A percentile compares a stretch with the other conserved stretches of the same genome.
phyloP scores from a whole-genome alignment of 2,329 filamentous ascomycete species.

The Westerdykella sp. region DNA sequence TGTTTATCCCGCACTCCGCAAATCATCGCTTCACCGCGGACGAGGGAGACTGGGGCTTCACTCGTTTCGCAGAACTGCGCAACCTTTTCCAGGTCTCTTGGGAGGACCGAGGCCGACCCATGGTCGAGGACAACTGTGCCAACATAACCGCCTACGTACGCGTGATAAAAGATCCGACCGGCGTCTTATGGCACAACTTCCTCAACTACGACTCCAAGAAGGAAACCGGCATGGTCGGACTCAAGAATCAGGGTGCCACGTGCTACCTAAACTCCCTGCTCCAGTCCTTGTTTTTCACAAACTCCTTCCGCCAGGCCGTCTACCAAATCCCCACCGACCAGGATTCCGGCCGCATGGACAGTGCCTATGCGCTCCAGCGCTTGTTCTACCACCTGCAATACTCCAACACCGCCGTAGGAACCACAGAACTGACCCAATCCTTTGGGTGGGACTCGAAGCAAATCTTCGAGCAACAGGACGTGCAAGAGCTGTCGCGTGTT shows the following conservation, averaged over 20 bases:
- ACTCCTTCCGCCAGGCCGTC: slow-evolving; percentile 92
- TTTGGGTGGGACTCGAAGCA: slow-evolving; percentile 98
- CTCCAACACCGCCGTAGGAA: slow-evolving; percentile 74
- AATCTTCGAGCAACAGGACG: slow-evolving; percentile 98
- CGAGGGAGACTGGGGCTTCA: slow-evolving; percentile 98
- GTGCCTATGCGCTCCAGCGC: slow-evolving; percentile 86
- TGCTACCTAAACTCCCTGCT: slow-evolving; percentile 49
- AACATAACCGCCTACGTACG: slow-evolving; percentile 80
- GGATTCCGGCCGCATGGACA: slow-evolving; percentile 75
- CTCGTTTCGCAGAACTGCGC: slow-evolving; percentile 84
- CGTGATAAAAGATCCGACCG: slow-evolving; percentile 79
- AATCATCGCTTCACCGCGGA: slow-evolving; percentile 94
- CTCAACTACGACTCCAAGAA: slow-evolving; percentile 95
- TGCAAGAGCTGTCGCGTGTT: slow-evolving; percentile 92
- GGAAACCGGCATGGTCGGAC: slow-evolving; percentile 91
- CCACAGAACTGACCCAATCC: slow-evolving; percentile 87
- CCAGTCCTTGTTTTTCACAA: slow-evolving; percentile 50
- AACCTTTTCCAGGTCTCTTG: slow-evolving; percentile 75
- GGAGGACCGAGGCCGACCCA: slow-evolving; percentile 62
- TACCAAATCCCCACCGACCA: slow-evolving; percentile 93
- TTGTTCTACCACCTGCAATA: slow-evolving; percentile 95
- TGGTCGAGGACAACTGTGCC: slow-evolving; percentile 69
- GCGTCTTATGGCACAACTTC: slow-evolving; percentile 87
- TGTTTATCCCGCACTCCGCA: slow-evolving; percentile 70
- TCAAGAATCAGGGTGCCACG: slow-evolving; percentile 89